Evolutionary conservation across 305 asterid species (phyloP).

Genomic region (Fraxinus sp.): DNA sequence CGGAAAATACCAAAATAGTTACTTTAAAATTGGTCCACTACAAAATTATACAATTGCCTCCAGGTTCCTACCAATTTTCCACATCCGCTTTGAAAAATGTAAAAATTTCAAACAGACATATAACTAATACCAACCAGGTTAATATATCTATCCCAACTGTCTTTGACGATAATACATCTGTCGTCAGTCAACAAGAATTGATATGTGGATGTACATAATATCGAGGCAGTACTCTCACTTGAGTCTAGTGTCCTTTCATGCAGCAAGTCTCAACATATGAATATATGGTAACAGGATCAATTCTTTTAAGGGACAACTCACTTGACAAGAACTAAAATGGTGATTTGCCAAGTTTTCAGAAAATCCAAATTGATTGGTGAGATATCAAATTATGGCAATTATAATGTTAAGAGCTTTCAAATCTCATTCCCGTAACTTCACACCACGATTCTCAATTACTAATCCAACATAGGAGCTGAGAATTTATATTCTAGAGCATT

Average conservation of each 20-base stretch:
- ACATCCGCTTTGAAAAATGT: background rate
- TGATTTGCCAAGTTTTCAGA: background rate
- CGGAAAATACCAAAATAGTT: background rate
- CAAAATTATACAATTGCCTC: background rate
- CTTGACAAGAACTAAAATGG: background rate
- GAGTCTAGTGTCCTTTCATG: background rate
- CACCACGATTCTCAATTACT: background rate
- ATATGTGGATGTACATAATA: constrained; percentile 9
- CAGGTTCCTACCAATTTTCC: background rate
- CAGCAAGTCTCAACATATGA: background rate
- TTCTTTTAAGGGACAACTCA: background rate
- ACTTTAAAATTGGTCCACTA: background rate
- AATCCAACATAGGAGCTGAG: constrained; percentile 2
- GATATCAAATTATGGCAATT: background rate
- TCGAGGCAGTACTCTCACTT: constrained; percentile 4
- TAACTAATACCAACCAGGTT: background rate
- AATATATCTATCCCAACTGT: background rate
- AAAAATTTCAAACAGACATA: background rate
- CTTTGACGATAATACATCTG: background rate
- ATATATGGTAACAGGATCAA: background rate
- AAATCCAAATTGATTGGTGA: background rate
- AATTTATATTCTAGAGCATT: background rate
- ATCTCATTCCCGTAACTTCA: background rate
- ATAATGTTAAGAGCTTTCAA: background rate
- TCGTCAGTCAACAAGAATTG: background rate